phyloP scores from a whole-genome alignment of 78 protist species.

The Mantamonas sphyraenae region DNA sequence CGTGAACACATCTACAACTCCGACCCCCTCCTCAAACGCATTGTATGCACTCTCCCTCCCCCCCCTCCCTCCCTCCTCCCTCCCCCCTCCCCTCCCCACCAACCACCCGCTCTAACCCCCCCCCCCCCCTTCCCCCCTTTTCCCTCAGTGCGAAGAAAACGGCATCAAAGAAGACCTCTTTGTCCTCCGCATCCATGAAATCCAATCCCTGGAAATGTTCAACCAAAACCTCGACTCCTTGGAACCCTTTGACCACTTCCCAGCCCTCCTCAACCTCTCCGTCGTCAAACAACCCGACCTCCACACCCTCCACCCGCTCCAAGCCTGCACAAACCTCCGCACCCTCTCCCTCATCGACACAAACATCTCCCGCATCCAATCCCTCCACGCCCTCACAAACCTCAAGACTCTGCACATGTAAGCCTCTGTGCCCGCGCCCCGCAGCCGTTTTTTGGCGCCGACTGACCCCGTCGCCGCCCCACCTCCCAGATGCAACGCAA shows the following conservation, averaged over 20 bases:
- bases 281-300: conserved; percentile 18
- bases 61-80: too few relatives aligned
- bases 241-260: neutral
- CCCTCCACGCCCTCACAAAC: conserved; percentile 11
- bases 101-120: too few relatives aligned
- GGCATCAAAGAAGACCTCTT: conserved; percentile 2
- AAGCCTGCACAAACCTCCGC: neutral
- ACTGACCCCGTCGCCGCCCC: too few relatives aligned
- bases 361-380: conserved; percentile 26
- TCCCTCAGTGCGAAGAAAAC: neutral
- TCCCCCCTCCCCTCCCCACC: too few relatives aligned
- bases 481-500: too few relatives aligned
- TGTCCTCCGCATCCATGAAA: neutral
- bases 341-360: conserved; percentile 41
- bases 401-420: conserved; percentile 28
- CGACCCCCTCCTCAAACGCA: too few relatives aligned
- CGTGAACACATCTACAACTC: too few relatives aligned
- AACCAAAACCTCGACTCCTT: conserved; percentile 5
- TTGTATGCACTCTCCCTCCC: too few relatives aligned
- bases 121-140: too few relatives aligned
- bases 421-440: too few relatives aligned
- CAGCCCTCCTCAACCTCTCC: neutral
- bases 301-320: conserved; percentile 11
- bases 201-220: conserved; percentile 29
- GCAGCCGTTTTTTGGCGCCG: too few relatives aligned